A percentile compares a stretch with the other conserved stretches of the same genome.
Conservation (phyloP, 495 filamentous ascomycete species). For the Penicillium riverlandense region DNA sequence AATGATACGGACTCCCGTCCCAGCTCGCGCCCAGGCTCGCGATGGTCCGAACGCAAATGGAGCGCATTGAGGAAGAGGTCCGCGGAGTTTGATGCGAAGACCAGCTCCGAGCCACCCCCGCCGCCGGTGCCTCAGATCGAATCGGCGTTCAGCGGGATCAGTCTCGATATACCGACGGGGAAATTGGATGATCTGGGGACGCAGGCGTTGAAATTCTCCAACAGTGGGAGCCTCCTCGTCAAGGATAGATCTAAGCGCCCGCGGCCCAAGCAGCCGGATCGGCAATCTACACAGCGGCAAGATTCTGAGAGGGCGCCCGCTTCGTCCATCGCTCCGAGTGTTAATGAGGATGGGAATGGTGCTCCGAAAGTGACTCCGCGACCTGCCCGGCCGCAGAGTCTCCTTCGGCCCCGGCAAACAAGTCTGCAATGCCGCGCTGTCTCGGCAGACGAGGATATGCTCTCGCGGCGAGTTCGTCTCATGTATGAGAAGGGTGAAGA, state of each 20-base stretch:
- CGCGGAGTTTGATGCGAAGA: constrained; percentile 26
- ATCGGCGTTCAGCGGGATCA: constrained; percentile 44
- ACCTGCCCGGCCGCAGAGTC: constrained; percentile 25
- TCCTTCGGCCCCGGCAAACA: constrained; percentile 28
- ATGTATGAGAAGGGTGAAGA: constrained; percentile 79
- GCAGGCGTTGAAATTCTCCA: constrained; percentile 51
- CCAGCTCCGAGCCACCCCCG: constrained; percentile 21
- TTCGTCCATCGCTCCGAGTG: constrained; percentile 2
- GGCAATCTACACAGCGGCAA: neutral
- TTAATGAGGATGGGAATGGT: constrained; percentile 15
- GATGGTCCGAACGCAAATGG: constrained; percentile 43
- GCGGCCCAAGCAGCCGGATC: constrained; percentile 11
- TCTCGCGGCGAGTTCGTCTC: constrained; percentile 81
- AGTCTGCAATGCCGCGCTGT: constrained; percentile 28
- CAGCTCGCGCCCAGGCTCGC: constrained; percentile 29
- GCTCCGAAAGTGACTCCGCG: constrained; percentile 31
- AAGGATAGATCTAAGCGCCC: constrained; percentile 18
- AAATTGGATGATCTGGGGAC: constrained; percentile 43
- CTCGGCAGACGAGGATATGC: constrained; percentile 75
- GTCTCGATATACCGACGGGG: constrained; percentile 48
- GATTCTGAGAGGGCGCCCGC: neutral
- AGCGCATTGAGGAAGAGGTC: constrained; percentile 30
- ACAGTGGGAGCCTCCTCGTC: constrained; percentile 43
- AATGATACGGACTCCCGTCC: constrained; percentile 30
- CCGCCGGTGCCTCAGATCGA: constrained; percentile 31